These are phyloP conservation scores for Biancaea sappan DNA, from an alignment of 306 rosid species.

Conservation along the genomic window DNA sequence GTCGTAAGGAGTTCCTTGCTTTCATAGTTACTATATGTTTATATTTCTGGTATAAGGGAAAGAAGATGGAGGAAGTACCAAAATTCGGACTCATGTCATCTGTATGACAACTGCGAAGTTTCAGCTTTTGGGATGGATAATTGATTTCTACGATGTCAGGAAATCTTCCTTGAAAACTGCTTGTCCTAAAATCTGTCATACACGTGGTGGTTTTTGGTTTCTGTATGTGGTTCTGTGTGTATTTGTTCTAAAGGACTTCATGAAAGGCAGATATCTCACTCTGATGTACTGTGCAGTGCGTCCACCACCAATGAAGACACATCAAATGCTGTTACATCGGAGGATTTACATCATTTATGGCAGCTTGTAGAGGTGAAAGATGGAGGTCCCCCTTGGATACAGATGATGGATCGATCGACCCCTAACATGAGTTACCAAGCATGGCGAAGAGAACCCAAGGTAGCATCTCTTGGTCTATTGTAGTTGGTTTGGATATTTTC, in stretches of 20 bases:
- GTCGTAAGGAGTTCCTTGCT: neutral
- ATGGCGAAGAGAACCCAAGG: constrained; percentile 65
- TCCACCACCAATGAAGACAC: constrained; percentile 19
- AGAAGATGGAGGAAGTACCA: neutral
- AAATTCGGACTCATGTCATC: neutral
- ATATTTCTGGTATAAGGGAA: neutral
- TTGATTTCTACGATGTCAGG: neutral
- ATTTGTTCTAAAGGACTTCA: neutral
- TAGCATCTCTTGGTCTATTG: constrained; percentile 23
- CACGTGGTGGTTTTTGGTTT: neutral
- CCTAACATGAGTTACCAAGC: constrained; percentile 59
- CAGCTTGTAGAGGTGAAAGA: constrained; percentile 62
- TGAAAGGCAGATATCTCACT: neutral
- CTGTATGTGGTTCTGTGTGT: neutral
- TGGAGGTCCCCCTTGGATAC: constrained; percentile 64
- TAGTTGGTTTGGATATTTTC: neutral
- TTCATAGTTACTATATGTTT: neutral
- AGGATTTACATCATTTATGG: constrained; percentile 45
- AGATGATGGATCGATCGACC: constrained; percentile 59
- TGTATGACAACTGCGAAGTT: neutral
- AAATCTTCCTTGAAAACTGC: neutral
- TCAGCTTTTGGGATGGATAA: neutral
- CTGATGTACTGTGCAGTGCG: constrained; percentile 20
- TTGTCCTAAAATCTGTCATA: neutral
- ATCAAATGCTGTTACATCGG: constrained; percentile 8